Evolutionary conservation across 768 basidiomycete genomes (phyloP), one percentile per base, ranked within the genome.

Genomic region (Lactifluus subvellereus): DNA sequence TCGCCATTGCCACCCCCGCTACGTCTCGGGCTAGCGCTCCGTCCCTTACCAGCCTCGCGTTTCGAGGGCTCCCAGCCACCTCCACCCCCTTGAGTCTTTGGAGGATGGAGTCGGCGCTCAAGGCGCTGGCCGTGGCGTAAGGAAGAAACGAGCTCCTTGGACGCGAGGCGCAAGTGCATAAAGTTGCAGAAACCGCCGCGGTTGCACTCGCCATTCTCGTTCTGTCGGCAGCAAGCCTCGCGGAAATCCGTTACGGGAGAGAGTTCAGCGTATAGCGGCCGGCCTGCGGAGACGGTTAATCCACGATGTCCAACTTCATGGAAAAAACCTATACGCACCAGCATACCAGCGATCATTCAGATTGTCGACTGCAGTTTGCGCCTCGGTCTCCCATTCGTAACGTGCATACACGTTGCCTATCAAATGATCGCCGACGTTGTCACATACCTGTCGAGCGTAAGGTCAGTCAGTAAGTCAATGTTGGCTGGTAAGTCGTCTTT

Each of bases 121-220:
- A 97, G 68, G 47, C 89, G 82, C 72, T 98, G 95, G 14, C 92
- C 91, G 49, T 84, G 86, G 18, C 85, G 83, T 58, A 98, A 77
- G 8, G 88, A 84, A 49, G 82, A 83, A 2, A 92, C 89, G 13
- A 97, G 82, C 11, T 91, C 86, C 71, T 88, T 86, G 35, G 93
- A 90, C 5, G 95, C 91, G 22, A 93, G 81, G 14, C 92, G 86
- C 38, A 98, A 79, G 77, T 98, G 95, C 93, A 98, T 97, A 72
- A 99, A 99, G 75, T 99, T 98, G 76, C 96, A 98, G 78, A 97
- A 98, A 2, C 94, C 94, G 35, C 96, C 97, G 48, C 97, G 87
- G 70, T 96, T 96, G 75, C 97, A 99, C 75, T 96, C 92, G 8
- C 97, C 97, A 69, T 98, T 90, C 74, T 99, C 97, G 70, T 99